phyloP scores from a whole-genome alignment of 2,329 filamentous ascomycete species.

The Colletotrichum zoysiae region DNA sequence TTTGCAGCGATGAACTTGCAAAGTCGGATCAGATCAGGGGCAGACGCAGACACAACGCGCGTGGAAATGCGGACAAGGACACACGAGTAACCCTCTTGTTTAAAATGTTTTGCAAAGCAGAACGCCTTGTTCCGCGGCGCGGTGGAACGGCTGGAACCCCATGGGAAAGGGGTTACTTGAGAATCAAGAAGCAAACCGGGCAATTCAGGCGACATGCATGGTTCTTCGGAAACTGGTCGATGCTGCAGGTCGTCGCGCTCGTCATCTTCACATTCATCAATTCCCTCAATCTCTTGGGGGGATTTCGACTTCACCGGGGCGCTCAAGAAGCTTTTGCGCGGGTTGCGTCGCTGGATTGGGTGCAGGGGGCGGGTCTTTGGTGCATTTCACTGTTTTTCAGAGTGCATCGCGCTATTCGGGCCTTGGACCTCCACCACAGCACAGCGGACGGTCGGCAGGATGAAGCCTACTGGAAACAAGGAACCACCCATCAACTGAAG shows the following conservation, averaged over 20 bases:
- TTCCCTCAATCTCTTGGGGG: conserved; percentile 18
- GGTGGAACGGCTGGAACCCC: conserved; percentile 28
- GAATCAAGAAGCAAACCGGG: conserved; percentile 17
- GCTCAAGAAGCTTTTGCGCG: conserved; percentile 18
- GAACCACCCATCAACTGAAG: conserved; percentile 39
- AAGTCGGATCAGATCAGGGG: conserved; percentile 37
- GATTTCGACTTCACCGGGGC: conserved; percentile 21
- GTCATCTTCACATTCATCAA: conserved; percentile 34
- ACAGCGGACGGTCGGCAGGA: conserved; percentile 33
- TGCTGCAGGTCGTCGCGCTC: conserved; percentile 29
- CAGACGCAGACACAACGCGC: conserved; percentile 31
- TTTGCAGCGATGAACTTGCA: conserved; percentile 42
- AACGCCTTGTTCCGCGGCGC: conserved; percentile 39
- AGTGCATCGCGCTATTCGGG: conserved; percentile 24
- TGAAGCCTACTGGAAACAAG: conserved; percentile 41
- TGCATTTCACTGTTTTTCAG: conserved; percentile 30
- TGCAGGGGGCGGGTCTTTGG: conserved; percentile 29
- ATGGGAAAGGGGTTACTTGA: conserved; percentile 11
- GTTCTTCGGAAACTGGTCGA: conserved; percentile 31
- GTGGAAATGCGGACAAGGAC: conserved; percentile 42
- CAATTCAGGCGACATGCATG: conserved; percentile 20
- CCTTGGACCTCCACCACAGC: conserved; percentile 34
- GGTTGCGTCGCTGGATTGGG: conserved; percentile 21
- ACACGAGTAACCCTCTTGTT: conserved; percentile 42
- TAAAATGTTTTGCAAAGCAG: conserved; percentile 41